phyloP scores from a whole-genome alignment of 2,329 filamentous ascomycete species.

The Balansia obtecta region DNA sequence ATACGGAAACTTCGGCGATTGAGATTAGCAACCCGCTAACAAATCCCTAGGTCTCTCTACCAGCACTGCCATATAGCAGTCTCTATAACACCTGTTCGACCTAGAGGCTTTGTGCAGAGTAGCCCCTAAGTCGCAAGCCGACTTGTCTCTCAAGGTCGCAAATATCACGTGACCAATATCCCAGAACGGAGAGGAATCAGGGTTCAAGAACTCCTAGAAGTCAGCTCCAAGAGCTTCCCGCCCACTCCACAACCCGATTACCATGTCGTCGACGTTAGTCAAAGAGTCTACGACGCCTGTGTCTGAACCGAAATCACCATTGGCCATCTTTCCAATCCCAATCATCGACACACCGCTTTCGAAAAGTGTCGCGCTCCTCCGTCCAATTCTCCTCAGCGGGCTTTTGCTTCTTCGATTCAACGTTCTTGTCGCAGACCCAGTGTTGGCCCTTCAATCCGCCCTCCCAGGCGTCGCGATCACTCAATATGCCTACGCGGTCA shows the following conservation, averaged over 20 bases:
- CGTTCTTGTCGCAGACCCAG: slow-evolving; percentile 57
- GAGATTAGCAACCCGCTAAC: too few relatives aligned
- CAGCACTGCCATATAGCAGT: too few relatives aligned
- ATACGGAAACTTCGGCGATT: too few relatives aligned
- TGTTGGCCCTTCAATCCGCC: slow-evolving; percentile 46
- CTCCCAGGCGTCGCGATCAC: slow-evolving; percentile 50
- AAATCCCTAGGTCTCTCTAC: too few relatives aligned
- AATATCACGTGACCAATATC: not conserved
- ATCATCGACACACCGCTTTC: slow-evolving; percentile 25
- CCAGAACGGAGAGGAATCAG: not conserved
- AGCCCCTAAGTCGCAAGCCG: too few relatives aligned
- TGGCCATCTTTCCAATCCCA: slow-evolving; percentile 24
- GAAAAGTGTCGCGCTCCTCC: slow-evolving; percentile 47
- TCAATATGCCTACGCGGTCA: slow-evolving; percentile 50
- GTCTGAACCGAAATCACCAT: slow-evolving; percentile 16
- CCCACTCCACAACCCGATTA: slow-evolving; percentile 23
- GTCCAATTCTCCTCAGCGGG: slow-evolving; percentile 54
- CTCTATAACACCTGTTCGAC: not conserved
- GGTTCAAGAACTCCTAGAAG: not conserved
- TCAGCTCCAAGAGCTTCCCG: not conserved
- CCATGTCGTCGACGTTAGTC: slow-evolving; percentile 25
- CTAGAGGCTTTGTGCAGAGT: not conserved
- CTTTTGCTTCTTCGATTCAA: slow-evolving; percentile 52
- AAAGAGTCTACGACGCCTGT: slow-evolving; percentile 18
- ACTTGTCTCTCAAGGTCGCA: too few relatives aligned